These are phyloP conservation scores for Teratosphaeria gauchensis DNA, from an alignment of 2,329 filamentous ascomycete species.

Conservation along the genomic window DNA sequence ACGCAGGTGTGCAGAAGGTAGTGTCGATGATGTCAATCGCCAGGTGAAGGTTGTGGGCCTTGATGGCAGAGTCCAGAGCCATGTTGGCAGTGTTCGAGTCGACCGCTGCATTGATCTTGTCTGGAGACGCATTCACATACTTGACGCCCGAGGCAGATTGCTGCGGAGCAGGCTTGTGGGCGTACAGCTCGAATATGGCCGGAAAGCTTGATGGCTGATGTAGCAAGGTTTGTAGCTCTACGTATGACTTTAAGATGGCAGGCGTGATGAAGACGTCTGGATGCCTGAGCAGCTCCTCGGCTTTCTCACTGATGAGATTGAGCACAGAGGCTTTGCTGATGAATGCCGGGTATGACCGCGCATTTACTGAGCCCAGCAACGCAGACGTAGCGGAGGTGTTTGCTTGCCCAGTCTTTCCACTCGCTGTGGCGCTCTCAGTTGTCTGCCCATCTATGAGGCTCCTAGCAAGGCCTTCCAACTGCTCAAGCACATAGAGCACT, in stretches of 20 bases:
- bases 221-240: conserved; percentile 64
- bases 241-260: conserved; percentile 61
- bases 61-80: conserved; percentile 72
- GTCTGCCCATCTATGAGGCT: conserved; percentile 15
- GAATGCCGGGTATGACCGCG: conserved; percentile 21
- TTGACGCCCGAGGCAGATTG: conserved; percentile 38
- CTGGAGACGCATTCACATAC: conserved; percentile 55
- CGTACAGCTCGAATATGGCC: conserved; percentile 70
- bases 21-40: conserved; percentile 67
- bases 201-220: conserved; percentile 68
- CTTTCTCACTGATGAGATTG: conserved; percentile 42
- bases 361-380: conserved; percentile 41
- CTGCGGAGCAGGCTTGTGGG: conserved; percentile 55
- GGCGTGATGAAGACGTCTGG: conserved; percentile 73
- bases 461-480: conserved; percentile 19
- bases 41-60: conserved; percentile 65
- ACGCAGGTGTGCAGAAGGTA: conserved; percentile 58
- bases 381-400: conserved; percentile 41
- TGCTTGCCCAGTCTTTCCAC: conserved; percentile 1
- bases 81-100: conserved; percentile 58
- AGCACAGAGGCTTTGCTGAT: conserved; percentile 28
- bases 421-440: background rate
- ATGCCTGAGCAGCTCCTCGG: conserved; percentile 63
- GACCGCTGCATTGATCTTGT: conserved; percentile 56
- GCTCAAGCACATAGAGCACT: conserved; percentile 24